Percentiles rank a stretch among this genome's conserved stretches.
Evolutionary conservation across 495 filamentous ascomycete genomes (phyloP).

Genomic region (Bombardia bombarda): DNA sequence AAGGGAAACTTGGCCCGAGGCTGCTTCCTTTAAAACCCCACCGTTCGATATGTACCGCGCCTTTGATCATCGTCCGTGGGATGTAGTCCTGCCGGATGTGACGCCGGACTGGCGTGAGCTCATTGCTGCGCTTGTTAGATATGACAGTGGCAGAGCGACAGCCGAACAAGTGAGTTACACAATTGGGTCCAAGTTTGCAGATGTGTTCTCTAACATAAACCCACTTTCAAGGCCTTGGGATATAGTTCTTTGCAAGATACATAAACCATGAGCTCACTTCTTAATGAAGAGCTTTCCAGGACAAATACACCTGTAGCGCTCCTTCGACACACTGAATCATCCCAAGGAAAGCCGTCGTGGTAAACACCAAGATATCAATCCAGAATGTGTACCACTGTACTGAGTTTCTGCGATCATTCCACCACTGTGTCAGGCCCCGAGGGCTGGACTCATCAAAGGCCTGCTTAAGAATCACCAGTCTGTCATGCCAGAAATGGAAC

Average conservation of each 20-base stretch:
- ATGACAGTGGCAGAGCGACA: constrained; percentile 10
- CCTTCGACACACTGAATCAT: neutral
- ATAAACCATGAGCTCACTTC: too few relatives aligned
- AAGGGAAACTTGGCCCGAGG: constrained; percentile 65
- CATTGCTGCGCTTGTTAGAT: constrained; percentile 9
- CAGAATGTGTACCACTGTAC: neutral
- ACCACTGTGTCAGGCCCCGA: neutral
- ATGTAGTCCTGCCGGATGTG: constrained; percentile 11
- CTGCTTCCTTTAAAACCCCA: constrained; percentile 35
- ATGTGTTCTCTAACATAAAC: too few relatives aligned
- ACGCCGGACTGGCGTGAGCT: constrained; percentile 10
- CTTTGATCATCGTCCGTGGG: constrained; percentile 26
- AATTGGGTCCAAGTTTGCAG: too few relatives aligned
- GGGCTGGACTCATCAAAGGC: neutral
- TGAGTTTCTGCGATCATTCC: neutral
- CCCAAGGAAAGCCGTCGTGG: neutral
- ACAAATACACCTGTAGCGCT: neutral
- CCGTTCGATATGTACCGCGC: constrained; percentile 47
- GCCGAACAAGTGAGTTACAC: constrained; percentile 13
- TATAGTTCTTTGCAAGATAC: too few relatives aligned
- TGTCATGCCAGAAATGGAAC: neutral
- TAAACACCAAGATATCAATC: neutral
- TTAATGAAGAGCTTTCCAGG: too few relatives aligned
- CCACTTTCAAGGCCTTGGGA: too few relatives aligned
- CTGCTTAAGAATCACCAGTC: neutral